phyloP scores from a whole-genome alignment of 768 basidiomycete species.

The Suillus spraguei region DNA sequence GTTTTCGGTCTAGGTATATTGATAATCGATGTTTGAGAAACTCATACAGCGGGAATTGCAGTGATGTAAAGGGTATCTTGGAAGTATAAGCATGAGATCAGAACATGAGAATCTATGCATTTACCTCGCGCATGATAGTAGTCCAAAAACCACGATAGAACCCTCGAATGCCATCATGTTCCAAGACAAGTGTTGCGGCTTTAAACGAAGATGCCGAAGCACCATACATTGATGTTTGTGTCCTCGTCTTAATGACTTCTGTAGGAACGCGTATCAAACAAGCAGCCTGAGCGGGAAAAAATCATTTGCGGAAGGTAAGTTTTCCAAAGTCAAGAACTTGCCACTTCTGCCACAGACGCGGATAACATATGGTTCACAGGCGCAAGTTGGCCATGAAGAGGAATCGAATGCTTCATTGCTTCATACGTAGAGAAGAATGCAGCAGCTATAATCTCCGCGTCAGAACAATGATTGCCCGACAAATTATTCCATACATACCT shows the following conservation, averaged over 20 bases:
- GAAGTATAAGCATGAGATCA: slow-evolving; percentile 14
- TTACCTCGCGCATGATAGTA: slow-evolving; percentile 71
- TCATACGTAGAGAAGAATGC: slow-evolving; percentile 96
- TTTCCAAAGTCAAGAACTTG: slow-evolving; percentile 31
- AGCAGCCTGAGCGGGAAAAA: slow-evolving; percentile 56
- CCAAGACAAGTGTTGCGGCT: slow-evolving; percentile 56
- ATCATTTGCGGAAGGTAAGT: slow-evolving; percentile 16
- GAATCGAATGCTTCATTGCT: slow-evolving; percentile 75
- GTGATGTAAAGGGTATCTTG: slow-evolving; percentile 94
- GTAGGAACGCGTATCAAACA: slow-evolving; percentile 95
- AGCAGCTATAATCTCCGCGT: slow-evolving; percentile 64
- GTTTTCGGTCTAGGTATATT: slow-evolving; percentile 49
- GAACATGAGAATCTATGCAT: background rate
- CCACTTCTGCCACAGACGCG: slow-evolving; percentile 64
- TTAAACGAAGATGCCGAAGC: slow-evolving; percentile 57
- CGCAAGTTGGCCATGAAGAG: slow-evolving; percentile 58
- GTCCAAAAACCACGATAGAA: slow-evolving; percentile 89
- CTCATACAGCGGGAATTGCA: slow-evolving; percentile 97
- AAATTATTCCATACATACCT: slow-evolving; percentile 50
- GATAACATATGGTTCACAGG: slow-evolving; percentile 66
- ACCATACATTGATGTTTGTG: slow-evolving; percentile 83
- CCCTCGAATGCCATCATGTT: slow-evolving; percentile 68
- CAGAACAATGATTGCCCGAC: background rate
- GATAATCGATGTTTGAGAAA: slow-evolving; percentile 74
- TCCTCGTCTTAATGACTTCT: slow-evolving; percentile 93